phyloP scores from a whole-genome alignment of 1,284 basidiomycete genomes.

The Apiotrichum gracile region DNA sequence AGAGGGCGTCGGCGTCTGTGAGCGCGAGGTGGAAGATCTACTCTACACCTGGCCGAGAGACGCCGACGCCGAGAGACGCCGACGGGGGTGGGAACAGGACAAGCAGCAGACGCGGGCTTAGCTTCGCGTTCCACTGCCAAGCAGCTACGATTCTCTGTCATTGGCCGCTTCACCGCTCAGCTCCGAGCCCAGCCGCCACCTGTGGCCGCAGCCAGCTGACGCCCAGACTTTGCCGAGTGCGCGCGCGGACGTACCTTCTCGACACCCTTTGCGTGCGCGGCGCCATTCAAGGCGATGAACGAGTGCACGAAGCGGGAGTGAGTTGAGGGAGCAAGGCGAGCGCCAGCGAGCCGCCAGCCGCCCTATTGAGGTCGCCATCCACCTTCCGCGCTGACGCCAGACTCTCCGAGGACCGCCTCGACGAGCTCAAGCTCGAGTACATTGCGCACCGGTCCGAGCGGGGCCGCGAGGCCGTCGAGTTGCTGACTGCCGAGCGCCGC shows the following conservation, averaged over 20 bases:
- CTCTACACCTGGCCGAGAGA: no score
- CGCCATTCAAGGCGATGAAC: conserved; percentile 64
- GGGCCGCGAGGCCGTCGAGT: conserved; percentile 32
- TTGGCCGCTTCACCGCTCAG: no score
- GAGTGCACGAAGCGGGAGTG: conserved; percentile 76
- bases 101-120: no score
- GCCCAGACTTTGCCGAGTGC: conserved; percentile 73
- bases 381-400: conserved; percentile 21
- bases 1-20: no score
- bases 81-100: no score
- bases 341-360: no score
- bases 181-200: no score
- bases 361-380: no score
- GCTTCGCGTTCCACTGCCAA: no score
- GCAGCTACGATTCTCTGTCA: no score
- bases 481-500: conserved; percentile 22
- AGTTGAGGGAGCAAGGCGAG: conserved; percentile 43
- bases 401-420: conserved; percentile 36
- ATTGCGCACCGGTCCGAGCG: conserved; percentile 40
- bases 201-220: not conserved
- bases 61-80: no score
- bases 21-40: no score
- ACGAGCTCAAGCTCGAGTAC: conserved; percentile 42
- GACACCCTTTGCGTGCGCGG: conserved; percentile 73
- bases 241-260: conserved; percentile 73